Base-by-base conservation (phyloP, 768 basidiomycete species). In the Rickenella mellea region DNA sequence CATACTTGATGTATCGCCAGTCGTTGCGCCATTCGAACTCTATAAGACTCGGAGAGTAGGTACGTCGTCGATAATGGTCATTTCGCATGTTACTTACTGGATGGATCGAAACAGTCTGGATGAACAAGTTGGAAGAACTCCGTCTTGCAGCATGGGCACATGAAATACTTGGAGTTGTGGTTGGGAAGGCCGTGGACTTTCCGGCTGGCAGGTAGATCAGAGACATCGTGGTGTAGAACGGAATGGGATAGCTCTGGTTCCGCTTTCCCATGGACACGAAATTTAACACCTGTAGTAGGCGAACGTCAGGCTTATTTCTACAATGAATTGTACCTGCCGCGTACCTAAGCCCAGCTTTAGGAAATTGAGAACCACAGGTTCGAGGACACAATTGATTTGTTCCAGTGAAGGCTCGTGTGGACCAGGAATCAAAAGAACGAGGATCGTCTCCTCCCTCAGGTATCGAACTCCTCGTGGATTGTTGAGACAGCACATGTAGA, bases 401-500 rank as follows among this genome's bases (percentile, higher is more conserved):
- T 52, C 40, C 2, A 44, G 27, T 1, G 46, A 48, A 1, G 55
- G 55, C 32, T 58, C 57, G 2, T 41, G 15, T 0, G 55, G 55
- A 11, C 57, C 54, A 1, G 55, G 55, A n/a, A 58, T 49, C 2
- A 54, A 37, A 21, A 37, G 41, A 2, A 53, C 14, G 1, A 58
- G 50, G 0, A 42, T 31, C 5, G 55, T 58, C 25, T 58, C 56
- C 31, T 56, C 53, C 2, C 39, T 35, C 0, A 53, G 32, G 25
- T 35, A 51, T 4, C 51, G 43, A 5, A 55, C 50, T 2, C 28
- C 11, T 6, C 49, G 51, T 4, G 48, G 55, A 32, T 51, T 56
- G 37, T 55, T 58, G 48, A 43, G 41, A 4, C 53, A 36, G 0
- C 51, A 52, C 6, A 44, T 7, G 40, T 59, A 59, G 9, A 59